Conservation (phyloP, 202 grass and related monocot genomes). For the Bolboschoenoplectus hybrid region DNA sequence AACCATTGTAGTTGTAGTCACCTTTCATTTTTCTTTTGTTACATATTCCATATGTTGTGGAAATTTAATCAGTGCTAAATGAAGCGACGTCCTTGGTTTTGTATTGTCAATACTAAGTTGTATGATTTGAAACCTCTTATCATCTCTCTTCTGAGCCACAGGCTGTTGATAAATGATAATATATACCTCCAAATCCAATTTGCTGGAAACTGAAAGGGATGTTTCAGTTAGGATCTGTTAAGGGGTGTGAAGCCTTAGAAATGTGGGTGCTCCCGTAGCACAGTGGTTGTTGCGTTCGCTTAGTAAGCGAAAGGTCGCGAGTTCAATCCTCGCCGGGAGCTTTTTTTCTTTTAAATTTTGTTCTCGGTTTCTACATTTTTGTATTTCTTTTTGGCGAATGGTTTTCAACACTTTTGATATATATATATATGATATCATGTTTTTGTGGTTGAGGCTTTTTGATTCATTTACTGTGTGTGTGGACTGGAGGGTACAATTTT, state of each 20-base stretch:
- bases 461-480: neutral
- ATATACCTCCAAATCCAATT: neutral
- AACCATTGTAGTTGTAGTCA: neutral
- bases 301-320: constrained; percentile 55
- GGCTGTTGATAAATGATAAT: neutral
- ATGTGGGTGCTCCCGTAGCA: constrained; percentile 52
- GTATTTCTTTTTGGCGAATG: neutral
- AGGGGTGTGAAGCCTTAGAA: neutral
- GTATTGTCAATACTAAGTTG: neutral
- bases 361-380: neutral
- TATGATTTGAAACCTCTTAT: neutral
- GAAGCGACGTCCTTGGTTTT: neutral
- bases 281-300: constrained; percentile 66
- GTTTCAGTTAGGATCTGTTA: constrained; percentile 7
- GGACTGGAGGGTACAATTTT: neutral
- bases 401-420: neutral
- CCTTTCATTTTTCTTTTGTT: neutral
- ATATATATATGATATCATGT: neutral
- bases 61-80: neutral
- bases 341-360: neutral
- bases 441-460: neutral
- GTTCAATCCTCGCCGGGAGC: constrained; percentile 42
- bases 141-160: constrained; percentile 50
- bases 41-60: neutral
- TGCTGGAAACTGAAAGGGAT: constrained; percentile 22